Conservation (phyloP, 352 stramenopile species). For the Globisporangium uncinulatum region DNA sequence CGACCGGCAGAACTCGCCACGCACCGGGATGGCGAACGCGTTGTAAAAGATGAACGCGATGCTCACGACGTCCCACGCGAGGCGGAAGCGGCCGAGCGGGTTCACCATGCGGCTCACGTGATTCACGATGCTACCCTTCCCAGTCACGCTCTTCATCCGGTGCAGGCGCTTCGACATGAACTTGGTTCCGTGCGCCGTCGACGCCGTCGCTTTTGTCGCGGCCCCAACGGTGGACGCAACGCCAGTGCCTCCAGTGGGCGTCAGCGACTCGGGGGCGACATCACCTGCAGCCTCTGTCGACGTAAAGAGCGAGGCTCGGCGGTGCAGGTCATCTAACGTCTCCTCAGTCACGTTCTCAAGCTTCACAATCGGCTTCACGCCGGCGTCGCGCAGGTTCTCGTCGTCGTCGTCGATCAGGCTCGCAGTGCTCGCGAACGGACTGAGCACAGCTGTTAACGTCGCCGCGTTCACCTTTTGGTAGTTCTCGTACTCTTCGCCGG, state of each 20-base stretch:
- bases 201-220: not conserved
- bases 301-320: not conserved
- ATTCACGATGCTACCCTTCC: slow-evolving; percentile 18
- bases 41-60: slow-evolving; percentile 78
- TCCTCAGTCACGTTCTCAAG: slow-evolving; percentile 12
- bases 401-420: slow-evolving; percentile 23
- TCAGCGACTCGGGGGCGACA: not conserved
- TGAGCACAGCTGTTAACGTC: slow-evolving; percentile 15
- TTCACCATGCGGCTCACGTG: slow-evolving; percentile 43
- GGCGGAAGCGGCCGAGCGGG: slow-evolving; percentile 46
- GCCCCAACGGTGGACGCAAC: not conserved
- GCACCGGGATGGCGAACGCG: slow-evolving; percentile 54
- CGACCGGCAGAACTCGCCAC: slow-evolving; percentile 2
- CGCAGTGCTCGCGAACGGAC: slow-evolving; percentile 15
- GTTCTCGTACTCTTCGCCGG: slow-evolving; percentile 65
- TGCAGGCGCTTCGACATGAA: slow-evolving; percentile 16
- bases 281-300: not conserved
- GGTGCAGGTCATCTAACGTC: slow-evolving; percentile 6
- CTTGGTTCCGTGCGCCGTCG: slow-evolving; percentile 3
- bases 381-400: not conserved
- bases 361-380: slow-evolving; percentile 9
- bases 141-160: slow-evolving; percentile 24
- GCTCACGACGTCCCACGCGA: slow-evolving; percentile 61
- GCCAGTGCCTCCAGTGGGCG: not conserved
- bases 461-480: slow-evolving; percentile 52